A percentile compares a stretch with the other conserved stretches of the same genome.
Conservation (phyloP, 495 filamentous ascomycete genomes). For the Halenospora varia region DNA sequence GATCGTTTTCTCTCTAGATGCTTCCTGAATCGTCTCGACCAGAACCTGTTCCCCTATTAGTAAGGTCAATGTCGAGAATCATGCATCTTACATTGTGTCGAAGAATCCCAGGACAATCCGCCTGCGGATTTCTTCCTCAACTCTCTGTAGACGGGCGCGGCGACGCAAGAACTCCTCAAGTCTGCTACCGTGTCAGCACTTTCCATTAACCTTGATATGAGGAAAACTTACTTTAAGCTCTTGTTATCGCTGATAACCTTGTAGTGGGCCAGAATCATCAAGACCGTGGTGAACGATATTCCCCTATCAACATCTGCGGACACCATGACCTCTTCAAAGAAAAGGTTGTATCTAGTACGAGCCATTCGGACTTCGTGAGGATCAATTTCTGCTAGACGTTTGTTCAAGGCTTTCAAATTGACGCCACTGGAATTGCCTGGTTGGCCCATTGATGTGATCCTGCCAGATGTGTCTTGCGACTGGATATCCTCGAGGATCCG, state of each 20-base stretch:
- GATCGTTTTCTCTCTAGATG: constrained; percentile 61
- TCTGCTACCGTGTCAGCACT: constrained; percentile 31
- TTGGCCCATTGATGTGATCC: constrained; percentile 51
- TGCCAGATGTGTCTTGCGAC: constrained; percentile 45
- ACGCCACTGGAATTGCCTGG: constrained; percentile 53
- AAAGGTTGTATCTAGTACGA: constrained; percentile 76
- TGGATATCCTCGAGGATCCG: constrained; percentile 79
- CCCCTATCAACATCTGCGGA: constrained; percentile 83
- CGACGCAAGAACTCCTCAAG: constrained; percentile 95
- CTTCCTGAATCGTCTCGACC: constrained; percentile 75
- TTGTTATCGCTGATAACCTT: constrained; percentile 99
- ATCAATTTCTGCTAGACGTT: constrained; percentile 71
- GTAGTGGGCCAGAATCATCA: constrained; percentile 97
- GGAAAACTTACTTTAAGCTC: constrained; percentile 62
- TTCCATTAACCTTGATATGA: not conserved
- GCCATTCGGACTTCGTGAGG: constrained; percentile 66
- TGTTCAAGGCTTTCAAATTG: constrained; percentile 73
- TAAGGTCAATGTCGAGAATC: not conserved
- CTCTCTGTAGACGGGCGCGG: constrained; percentile 82
- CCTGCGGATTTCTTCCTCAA: constrained; percentile 91
- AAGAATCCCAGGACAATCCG: constrained; percentile 93
- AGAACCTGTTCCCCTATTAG: constrained; percentile 49
- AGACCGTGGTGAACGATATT: constrained; percentile 87
- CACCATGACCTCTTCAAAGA: constrained; percentile 95
- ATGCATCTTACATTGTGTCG: constrained; percentile 65